Conservation (phyloP, 495 filamentous ascomycete genomes). For the Parathielavia appendiculata region DNA sequence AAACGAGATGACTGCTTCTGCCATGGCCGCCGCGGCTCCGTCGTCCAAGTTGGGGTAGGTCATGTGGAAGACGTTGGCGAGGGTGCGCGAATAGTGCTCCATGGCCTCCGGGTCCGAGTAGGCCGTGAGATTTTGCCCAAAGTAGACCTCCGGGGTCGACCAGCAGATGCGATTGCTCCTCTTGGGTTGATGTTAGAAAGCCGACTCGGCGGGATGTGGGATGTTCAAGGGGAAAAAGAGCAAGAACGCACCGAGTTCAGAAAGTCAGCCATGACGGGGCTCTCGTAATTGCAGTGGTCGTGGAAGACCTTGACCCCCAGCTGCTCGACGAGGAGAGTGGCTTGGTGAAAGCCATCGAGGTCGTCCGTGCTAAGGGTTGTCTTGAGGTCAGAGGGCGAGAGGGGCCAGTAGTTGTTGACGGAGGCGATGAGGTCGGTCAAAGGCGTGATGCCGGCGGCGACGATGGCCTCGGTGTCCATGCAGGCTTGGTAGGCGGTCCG, state of each 20-base stretch:
- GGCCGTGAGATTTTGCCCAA: not conserved
- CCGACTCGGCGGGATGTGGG: too few relatives aligned
- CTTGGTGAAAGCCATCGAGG: not conserved
- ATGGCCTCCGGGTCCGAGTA: slow-evolving; percentile 51
- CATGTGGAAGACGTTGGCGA: not conserved
- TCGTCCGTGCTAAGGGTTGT: not conserved
- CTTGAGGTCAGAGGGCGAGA: slow-evolving; percentile 1
- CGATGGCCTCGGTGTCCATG: slow-evolving; percentile 53
- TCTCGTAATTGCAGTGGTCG: not conserved
- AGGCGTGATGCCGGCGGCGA: slow-evolving; percentile 50
- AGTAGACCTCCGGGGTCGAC: not conserved
- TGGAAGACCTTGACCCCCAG: not conserved
- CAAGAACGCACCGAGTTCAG: slow-evolving; percentile 9
- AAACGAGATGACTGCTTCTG: not conserved
- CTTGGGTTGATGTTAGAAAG: not conserved
- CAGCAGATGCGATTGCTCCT: slow-evolving; percentile 2
- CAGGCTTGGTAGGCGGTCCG: slow-evolving; percentile 60
- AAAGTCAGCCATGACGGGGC: not conserved
- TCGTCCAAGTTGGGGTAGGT: slow-evolving; percentile 6
- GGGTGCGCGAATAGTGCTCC: slow-evolving; percentile 33
- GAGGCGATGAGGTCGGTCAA: slow-evolving; percentile 43
- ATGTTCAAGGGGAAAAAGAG: too few relatives aligned
- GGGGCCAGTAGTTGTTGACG: slow-evolving; percentile 14
- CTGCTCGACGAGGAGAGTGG: slow-evolving; percentile 7
- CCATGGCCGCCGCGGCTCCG: not conserved